A percentile compares a stretch with the other conserved stretches of the same genome.
Evolutionary conservation across 2,329 filamentous ascomycete species (phyloP).

Genomic region (Fonsecaea erecta): DNA sequence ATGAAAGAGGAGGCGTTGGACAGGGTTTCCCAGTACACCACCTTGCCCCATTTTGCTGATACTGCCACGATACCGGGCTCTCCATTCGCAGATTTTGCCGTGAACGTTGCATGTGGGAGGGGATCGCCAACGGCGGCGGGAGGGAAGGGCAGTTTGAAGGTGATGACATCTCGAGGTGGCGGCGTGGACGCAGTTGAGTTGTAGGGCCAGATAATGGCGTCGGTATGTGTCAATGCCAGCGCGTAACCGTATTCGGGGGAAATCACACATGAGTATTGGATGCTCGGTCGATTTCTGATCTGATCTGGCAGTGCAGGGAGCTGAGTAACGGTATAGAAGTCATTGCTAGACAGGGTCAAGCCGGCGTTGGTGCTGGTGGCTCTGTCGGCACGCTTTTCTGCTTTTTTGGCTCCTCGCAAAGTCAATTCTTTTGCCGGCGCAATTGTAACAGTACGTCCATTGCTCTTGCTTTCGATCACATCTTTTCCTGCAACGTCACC

Average conservation of each 20-base stretch:
- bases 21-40: constrained; percentile 95
- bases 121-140: constrained; percentile 70
- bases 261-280: constrained; percentile 66
- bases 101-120: constrained; percentile 80
- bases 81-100: constrained; percentile 76
- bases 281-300: constrained; percentile 66
- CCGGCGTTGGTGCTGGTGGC: constrained; percentile 39
- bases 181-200: constrained; percentile 61
- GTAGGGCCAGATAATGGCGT: constrained; percentile 92
- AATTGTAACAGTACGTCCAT: constrained; percentile 29
- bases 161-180: constrained; percentile 73
- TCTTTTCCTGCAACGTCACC: constrained; percentile 38
- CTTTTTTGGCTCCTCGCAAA: constrained; percentile 46
- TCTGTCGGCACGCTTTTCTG: constrained; percentile 41
- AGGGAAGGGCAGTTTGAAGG: constrained; percentile 76
- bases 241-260: constrained; percentile 72
- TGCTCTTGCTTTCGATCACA: constrained; percentile 33
- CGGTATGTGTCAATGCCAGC: constrained; percentile 76
- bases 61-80: constrained; percentile 87
- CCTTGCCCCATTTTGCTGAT: constrained; percentile 79
- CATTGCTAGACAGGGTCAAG: constrained; percentile 68
- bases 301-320: constrained; percentile 80
- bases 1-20: constrained; percentile 84
- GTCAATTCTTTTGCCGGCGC: constrained; percentile 44
- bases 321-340: constrained; percentile 83